A percentile compares a stretch with the other conserved stretches of the same genome.
These are phyloP conservation scores for Leccinum fallax DNA, from an alignment of 1,284 basidiomycete genomes.

Conservation along the genomic window DNA sequence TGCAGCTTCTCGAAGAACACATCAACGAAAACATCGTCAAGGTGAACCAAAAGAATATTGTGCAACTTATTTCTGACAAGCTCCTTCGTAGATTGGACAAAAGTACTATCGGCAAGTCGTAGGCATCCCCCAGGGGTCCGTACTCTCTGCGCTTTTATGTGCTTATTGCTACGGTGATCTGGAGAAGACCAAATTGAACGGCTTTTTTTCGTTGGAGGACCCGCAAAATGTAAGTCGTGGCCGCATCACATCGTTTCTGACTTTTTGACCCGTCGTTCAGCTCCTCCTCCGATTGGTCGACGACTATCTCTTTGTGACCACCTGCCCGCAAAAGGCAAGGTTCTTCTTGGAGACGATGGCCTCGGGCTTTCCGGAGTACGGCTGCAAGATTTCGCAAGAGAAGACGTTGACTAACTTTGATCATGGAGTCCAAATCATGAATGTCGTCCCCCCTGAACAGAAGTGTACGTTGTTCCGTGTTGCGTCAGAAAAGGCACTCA, in stretches of 20 bases:
- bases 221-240: conserved; percentile 53
- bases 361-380: conserved; percentile 89
- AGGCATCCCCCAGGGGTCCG: conserved; percentile 96
- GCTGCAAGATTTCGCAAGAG: conserved; percentile 84
- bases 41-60: conserved; percentile 40
- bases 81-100: conserved; percentile 63
- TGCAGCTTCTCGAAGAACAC: conserved; percentile 84
- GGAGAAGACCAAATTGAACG: conserved; percentile 54
- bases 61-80: not conserved
- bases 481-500: conserved; percentile 3
- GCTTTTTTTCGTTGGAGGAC: conserved; percentile 62
- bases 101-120: conserved; percentile 83
- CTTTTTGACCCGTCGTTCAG: conserved; percentile 42
- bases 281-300: conserved; percentile 86
- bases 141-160: conserved; percentile 88
- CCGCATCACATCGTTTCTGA: not conserved
- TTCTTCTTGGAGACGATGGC: conserved; percentile 81
- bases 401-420: conserved; percentile 93
- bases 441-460: conserved; percentile 51
- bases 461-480: conserved; percentile 40
- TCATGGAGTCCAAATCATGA: conserved; percentile 55
- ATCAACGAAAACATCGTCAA: conserved; percentile 92
- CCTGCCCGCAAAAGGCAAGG: conserved; percentile 61
- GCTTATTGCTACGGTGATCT: conserved; percentile 94
- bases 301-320: conserved; percentile 91